Evolutionary conservation across 768 basidiomycete genomes (phyloP).

Genomic region (Clathrus columnatus): DNA sequence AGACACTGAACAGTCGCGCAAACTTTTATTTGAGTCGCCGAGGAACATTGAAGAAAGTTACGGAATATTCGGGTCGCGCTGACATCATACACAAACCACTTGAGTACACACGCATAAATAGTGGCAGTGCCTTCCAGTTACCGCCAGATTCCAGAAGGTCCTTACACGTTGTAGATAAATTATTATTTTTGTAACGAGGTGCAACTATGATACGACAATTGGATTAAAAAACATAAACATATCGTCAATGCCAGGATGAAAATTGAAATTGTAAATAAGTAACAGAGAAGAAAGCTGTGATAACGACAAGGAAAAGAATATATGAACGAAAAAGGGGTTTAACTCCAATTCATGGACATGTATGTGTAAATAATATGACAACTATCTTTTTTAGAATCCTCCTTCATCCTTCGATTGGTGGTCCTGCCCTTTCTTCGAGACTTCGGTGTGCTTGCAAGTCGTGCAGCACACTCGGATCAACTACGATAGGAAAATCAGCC

Average conservation of each 20-base stretch:
- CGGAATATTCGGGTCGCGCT: constrained; percentile 8
- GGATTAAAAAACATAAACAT: neutral
- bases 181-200: neutral
- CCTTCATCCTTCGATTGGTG: constrained; percentile 5
- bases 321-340: neutral
- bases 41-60: constrained; percentile 8
- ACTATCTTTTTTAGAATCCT: neutral
- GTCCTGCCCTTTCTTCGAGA: constrained; percentile 48
- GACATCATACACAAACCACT: constrained; percentile 4
- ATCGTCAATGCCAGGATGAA: constrained; percentile 5
- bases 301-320: neutral
- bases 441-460: constrained; percentile 85
- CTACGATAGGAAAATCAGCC: constrained; percentile 29
- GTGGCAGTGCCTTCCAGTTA: neutral
- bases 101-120: neutral
- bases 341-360: neutral
- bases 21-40: constrained; percentile 2
- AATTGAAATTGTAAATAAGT: constrained; percentile 6
- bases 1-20: constrained; percentile 3
- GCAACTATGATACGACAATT: constrained; percentile 1
- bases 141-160: neutral
- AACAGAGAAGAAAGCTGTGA: neutral
- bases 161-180: neutral
- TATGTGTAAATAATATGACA: too few relatives aligned
- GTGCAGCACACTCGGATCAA: constrained; percentile 81